Base-by-base conservation (phyloP, 352 stramenopile genomes). In the Pythium sukuiense region DNA sequence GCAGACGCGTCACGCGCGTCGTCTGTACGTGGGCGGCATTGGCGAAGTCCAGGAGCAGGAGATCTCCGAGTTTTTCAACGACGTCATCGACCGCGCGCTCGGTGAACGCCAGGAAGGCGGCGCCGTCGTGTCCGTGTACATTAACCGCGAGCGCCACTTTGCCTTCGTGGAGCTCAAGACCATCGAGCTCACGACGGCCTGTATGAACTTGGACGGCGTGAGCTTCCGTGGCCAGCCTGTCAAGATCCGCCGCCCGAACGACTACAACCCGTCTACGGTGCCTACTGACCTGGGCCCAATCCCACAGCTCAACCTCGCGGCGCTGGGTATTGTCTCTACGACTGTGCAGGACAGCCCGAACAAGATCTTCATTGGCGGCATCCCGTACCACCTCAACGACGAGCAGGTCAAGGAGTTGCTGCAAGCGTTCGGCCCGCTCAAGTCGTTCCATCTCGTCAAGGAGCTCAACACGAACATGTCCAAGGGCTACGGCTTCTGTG, bases 401-500 rank as follows among this genome's bases (percentile, higher is more conserved):
- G 85, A 96, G 54, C 95, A 99, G 79, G 87, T 98, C 35, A 93
- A 92, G 55, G 92, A 98, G 70, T 73, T 99, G 57, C 79, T 99
- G 41, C 81, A 95, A 72, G 91, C 97, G 1, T 99, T 99, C 76
- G 97, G 97, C 1, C 74, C 84, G 41, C 77, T 98, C 50, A 87
- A 95, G 63, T 96, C 96, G 16, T 99, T 99, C 79, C 95, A 99
- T 70, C 83, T 99, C 48, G 95, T 99, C 45, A 98, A 98, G 70
- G 92, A 98, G 55, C 73, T 94, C 24, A 91, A 88, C 43, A 87
- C 85, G 0, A 96, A 94, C 56, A 74, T 92, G 30, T 98, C 85
- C 26, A 99, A 99, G 76, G 97, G 97, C 61, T 99, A 99, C 76
- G 97, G 89, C 30, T 99, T 99, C 78, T 98, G 97, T 46, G 96